Conservation (phyloP, 495 filamentous ascomycete genomes). For the Hypoxylon rickii region DNA sequence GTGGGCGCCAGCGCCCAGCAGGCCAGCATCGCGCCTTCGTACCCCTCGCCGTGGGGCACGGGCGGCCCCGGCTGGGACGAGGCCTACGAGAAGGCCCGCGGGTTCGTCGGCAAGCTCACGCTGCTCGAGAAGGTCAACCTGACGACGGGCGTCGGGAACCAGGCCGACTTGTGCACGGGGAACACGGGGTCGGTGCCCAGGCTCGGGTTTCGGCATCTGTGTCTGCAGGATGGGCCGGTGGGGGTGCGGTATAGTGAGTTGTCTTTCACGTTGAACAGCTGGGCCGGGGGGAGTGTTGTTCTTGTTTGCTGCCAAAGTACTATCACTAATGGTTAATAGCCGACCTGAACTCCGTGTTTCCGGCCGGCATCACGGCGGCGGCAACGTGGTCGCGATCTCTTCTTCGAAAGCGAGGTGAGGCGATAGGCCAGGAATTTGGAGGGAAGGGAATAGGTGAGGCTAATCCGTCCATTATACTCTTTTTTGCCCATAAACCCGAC, state of each 20-base stretch:
- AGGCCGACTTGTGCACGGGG: conserved; percentile 74
- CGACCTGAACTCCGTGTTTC: conserved; percentile 69
- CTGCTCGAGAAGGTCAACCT: conserved; percentile 81
- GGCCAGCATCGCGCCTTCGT: conserved; percentile 57
- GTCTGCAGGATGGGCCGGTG: conserved; percentile 55
- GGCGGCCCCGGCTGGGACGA: conserved; percentile 72
- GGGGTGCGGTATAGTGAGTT: conserved; percentile 50
- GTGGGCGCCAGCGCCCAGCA: conserved; percentile 25
- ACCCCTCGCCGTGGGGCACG: conserved; percentile 75
- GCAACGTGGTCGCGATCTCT: conserved; percentile 72
- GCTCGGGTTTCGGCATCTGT: conserved; percentile 52
- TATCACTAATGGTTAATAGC: conserved; percentile 29
- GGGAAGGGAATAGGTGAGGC: conserved; percentile 64
- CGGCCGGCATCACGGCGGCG: conserved; percentile 74
- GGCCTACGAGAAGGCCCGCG: conserved; percentile 76
- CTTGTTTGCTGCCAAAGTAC: too few relatives aligned
- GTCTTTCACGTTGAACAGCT: background rate
- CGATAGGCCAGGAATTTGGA: conserved; percentile 61
- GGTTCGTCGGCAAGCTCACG: conserved; percentile 74
- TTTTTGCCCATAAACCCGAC: too few relatives aligned
- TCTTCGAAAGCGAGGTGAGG: conserved; percentile 62
- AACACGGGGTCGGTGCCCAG: conserved; percentile 62
- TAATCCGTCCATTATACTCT: conserved; percentile 28
- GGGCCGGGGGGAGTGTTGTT: background rate
- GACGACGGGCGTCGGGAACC: conserved; percentile 77